Percentiles rank a stretch among this genome's conserved stretches.
Conservation (phyloP, 192 early-diverging fungal species). For the Linnemannia schmuckeri region DNA sequence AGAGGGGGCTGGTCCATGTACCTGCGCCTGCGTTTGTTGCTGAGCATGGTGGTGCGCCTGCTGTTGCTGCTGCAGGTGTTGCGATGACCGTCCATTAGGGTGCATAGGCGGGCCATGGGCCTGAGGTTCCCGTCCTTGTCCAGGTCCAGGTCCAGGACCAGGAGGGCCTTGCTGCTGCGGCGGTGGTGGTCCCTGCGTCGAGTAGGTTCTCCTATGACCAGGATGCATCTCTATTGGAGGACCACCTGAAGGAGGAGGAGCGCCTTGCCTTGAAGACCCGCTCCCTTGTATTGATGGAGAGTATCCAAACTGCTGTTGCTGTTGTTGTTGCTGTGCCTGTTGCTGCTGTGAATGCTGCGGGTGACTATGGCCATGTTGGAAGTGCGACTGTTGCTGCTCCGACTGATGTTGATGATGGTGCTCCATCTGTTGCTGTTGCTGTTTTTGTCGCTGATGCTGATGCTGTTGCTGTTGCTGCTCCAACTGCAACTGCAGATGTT, state of each 20-base stretch:
- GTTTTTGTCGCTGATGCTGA: neutral
- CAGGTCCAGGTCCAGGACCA: neutral
- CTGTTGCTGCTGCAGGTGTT: conserved; percentile 16
- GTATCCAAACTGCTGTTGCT: conserved; percentile 3
- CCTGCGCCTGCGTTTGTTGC: neutral
- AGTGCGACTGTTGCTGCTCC: neutral
- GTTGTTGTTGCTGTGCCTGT: neutral
- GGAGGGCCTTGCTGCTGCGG: neutral
- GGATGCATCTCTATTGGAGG: conserved; percentile 12
- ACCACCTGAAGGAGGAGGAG: neutral
- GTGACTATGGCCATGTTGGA: neutral
- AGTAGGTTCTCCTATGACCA: conserved; percentile 17
- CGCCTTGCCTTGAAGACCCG: neutral
- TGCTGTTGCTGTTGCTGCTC: conserved; percentile 4
- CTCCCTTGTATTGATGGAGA: neutral
- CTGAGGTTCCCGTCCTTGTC: neutral
- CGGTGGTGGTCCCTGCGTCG: conserved; percentile 16
- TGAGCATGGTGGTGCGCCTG: conserved; percentile 4
- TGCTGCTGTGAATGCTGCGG: neutral
- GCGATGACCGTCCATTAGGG: conserved; percentile 13
- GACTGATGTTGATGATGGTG: conserved; percentile 1
- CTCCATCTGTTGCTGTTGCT: neutral
- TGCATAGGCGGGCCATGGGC: neutral
- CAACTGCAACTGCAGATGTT: neutral
- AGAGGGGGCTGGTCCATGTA: neutral